Percentiles rank a stretch among this genome's conserved stretches.
phyloP scores from a whole-genome alignment of 305 asterid genomes.

The Fraxinus greggii region DNA sequence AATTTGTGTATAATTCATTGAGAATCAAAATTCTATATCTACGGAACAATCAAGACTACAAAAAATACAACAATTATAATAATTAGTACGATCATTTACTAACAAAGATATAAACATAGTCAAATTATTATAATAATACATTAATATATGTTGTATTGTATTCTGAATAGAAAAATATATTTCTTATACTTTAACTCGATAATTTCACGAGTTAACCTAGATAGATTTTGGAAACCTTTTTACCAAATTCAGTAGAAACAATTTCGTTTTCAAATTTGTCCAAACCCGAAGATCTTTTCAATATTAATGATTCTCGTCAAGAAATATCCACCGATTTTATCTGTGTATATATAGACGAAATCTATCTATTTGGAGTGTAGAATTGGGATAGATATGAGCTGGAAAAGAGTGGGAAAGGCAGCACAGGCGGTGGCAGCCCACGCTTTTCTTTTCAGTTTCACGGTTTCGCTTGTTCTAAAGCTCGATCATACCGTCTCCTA shows the following conservation, averaged over 20 bases:
- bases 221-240: neutral
- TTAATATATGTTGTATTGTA: neutral
- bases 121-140: too few relatives aligned
- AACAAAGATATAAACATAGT: too few relatives aligned
- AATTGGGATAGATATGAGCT: slow-evolving; percentile 55
- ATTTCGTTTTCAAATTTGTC: neutral
- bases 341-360: neutral
- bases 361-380: neutral
- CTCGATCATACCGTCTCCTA: slow-evolving; percentile 59
- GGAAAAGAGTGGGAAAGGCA: slow-evolving; percentile 89
- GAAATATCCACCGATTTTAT: neutral
- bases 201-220: neutral
- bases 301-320: neutral
- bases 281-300: neutral
- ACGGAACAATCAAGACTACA: too few relatives aligned
- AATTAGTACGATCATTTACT: too few relatives aligned
- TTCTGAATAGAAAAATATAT: neutral
- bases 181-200: neutral
- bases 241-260: neutral
- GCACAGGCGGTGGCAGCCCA: slow-evolving; percentile 81
- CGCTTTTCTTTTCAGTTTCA: slow-evolving; percentile 59
- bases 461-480: slow-evolving; percentile 75
- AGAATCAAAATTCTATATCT: too few relatives aligned
- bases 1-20: too few relatives aligned
- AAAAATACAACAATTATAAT: too few relatives aligned